These are phyloP conservation scores for Metschnikowia anglica DNA, from an alignment of 805 yeast genomes.

Conservation along the genomic window DNA sequence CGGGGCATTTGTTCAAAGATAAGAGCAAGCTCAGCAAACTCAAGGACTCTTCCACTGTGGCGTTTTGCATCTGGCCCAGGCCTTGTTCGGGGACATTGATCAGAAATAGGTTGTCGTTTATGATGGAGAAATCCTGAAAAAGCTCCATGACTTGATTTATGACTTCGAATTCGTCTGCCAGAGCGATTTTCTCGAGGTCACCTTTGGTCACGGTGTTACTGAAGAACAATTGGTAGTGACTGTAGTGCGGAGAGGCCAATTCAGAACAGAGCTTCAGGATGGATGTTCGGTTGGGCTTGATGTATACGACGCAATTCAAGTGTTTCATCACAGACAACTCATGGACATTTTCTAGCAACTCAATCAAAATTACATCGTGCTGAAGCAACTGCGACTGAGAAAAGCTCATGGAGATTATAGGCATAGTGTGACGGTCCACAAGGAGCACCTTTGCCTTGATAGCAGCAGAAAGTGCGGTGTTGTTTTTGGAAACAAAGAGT, in stretches of 20 bases:
- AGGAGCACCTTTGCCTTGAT: conserved; percentile 66
- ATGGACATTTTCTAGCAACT: conserved; percentile 54
- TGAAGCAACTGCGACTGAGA: conserved; percentile 83
- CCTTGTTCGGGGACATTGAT: conserved; percentile 39
- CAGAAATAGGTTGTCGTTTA: conserved; percentile 65
- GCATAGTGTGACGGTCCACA: conserved; percentile 76
- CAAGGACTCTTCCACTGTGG: conserved; percentile 37
- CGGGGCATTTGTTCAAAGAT: conserved; percentile 74
- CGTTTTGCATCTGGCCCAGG: conserved; percentile 26
- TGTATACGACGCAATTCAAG: conserved; percentile 74
- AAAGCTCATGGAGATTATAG: conserved; percentile 82
- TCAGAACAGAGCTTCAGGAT: conserved; percentile 63
- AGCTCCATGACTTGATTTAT: conserved; percentile 76
- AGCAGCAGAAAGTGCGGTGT: conserved; percentile 22
- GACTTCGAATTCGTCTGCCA: conserved; percentile 82
- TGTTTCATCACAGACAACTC: conserved; percentile 63
- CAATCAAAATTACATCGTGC: conserved; percentile 82
- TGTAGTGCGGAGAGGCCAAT: conserved; percentile 74
- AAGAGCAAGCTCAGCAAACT: conserved; percentile 56
- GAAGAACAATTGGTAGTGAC: conserved; percentile 73
- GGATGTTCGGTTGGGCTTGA: conserved; percentile 69
- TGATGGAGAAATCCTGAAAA: conserved; percentile 77
- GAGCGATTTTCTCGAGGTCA: conserved; percentile 84
- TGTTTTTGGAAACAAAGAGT: conserved; percentile 21
- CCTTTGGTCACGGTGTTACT: conserved; percentile 72